A percentile compares a stretch with the other conserved stretches of the same genome.
These are phyloP conservation scores for Miscanthus lutarioriparius DNA, from an alignment of 176 grass and related monocot species.

Conservation along the genomic window DNA sequence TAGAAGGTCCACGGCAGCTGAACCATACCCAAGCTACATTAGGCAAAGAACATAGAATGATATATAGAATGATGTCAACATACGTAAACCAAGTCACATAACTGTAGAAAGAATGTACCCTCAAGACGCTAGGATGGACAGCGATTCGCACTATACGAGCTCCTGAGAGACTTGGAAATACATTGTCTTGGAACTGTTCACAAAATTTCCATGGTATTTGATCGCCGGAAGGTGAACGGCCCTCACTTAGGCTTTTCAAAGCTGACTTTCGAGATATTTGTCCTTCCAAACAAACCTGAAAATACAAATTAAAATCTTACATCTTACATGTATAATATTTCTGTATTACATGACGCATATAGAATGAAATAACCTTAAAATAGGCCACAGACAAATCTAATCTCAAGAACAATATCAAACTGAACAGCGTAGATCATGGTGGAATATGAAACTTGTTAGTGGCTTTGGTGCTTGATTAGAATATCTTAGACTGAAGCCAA, in stretches of 20 bases:
- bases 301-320: slow-evolving; percentile 1
- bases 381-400: not conserved
- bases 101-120: slow-evolving; percentile 47
- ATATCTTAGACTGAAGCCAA: not conserved
- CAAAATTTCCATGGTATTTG: slow-evolving; percentile 99
- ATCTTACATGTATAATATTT: slow-evolving; percentile 16
- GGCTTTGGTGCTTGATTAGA: not conserved
- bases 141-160: slow-evolving; percentile 93
- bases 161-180: slow-evolving; percentile 94
- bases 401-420: slow-evolving; percentile 1
- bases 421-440: not conserved
- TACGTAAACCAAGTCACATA: not conserved
- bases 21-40: slow-evolving; percentile 84
- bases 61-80: slow-evolving; percentile 2
- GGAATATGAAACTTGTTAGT: not conserved
- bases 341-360: not conserved
- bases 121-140: slow-evolving; percentile 91
- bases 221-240: slow-evolving; percentile 77
- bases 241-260: slow-evolving; percentile 83
- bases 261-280: slow-evolving; percentile 90
- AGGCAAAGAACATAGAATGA: slow-evolving; percentile 12
- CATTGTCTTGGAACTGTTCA: slow-evolving; percentile 93
- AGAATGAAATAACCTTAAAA: not conserved
- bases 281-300: slow-evolving; percentile 96
- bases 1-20: slow-evolving; percentile 66